phyloP scores from a whole-genome alignment of 2,329 filamentous ascomycete species.

The Penicillium oxalicum region DNA sequence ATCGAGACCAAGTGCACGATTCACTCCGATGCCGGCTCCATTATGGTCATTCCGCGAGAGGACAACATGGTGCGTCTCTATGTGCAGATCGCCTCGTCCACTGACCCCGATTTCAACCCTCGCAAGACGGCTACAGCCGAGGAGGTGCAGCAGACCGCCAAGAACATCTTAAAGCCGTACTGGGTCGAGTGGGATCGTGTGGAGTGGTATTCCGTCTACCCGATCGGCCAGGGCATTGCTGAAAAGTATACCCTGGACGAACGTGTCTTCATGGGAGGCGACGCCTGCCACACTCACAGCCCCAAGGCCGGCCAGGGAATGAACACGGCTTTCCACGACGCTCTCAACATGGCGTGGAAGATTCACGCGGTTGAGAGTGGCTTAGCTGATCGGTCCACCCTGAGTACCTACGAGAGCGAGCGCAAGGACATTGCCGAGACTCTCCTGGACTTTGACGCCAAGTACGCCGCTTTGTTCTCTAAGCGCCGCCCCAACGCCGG shows the following conservation, averaged over 20 bases:
- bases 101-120: conserved; percentile 56
- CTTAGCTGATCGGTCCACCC: conserved; percentile 66
- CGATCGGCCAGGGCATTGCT: conserved; percentile 61
- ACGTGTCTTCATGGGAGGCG: conserved; percentile 61
- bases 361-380: conserved; percentile 83
- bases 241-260: conserved; percentile 60
- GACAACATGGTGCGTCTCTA: conserved; percentile 47
- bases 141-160: conserved; percentile 53
- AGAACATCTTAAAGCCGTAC: conserved; percentile 56
- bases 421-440: conserved; percentile 78
- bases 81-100: conserved; percentile 57
- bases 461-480: conserved; percentile 86
- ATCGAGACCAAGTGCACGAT: conserved; percentile 66
- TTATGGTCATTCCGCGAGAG: conserved; percentile 55
- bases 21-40: conserved; percentile 57
- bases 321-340: conserved; percentile 57
- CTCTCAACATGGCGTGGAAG: conserved; percentile 92
- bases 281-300: conserved; percentile 59
- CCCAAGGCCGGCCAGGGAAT: conserved; percentile 62
- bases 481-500: conserved; percentile 65
- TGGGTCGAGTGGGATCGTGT: conserved; percentile 58
- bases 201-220: conserved; percentile 62
- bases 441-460: conserved; percentile 78
- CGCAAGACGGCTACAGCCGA: conserved; percentile 55
- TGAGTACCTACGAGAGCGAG: conserved; percentile 82